phyloP scores from a whole-genome alignment of 2,329 filamentous ascomycete genomes.

The Nemania sp. region DNA sequence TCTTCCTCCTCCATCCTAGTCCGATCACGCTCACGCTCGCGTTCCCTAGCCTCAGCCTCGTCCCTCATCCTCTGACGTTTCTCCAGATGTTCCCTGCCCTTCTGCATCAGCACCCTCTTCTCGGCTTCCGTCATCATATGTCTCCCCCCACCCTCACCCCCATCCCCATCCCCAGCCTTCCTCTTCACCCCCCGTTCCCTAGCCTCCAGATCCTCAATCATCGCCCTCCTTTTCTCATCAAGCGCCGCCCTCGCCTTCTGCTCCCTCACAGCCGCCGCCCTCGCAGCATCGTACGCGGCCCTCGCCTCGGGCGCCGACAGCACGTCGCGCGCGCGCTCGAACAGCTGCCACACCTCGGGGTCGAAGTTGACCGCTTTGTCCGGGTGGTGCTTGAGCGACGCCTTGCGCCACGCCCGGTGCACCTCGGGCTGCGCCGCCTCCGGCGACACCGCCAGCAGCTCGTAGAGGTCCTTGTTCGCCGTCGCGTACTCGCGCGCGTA shows the following conservation, averaged over 20 bases:
- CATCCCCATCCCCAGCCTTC: conserved; percentile 59
- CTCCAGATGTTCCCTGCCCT: conserved; percentile 54
- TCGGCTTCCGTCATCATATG: conserved; percentile 36
- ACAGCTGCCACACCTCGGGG: conserved; percentile 83
- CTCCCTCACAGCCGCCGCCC: conserved; percentile 77
- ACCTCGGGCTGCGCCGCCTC: conserved; percentile 78
- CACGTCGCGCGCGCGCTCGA: conserved; percentile 88
- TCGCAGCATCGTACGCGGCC: conserved; percentile 80
- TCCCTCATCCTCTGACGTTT: conserved; percentile 57
- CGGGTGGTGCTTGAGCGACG: conserved; percentile 90
- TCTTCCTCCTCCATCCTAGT: background rate
- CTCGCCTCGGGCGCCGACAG: conserved; percentile 78
- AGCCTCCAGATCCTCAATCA: conserved; percentile 88
- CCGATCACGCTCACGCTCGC: conserved; percentile 55
- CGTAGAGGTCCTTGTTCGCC: conserved; percentile 78
- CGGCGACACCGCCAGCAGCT: conserved; percentile 75
- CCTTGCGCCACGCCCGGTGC: conserved; percentile 80
- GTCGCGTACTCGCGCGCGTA: conserved; percentile 70
- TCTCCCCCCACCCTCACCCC: conserved; percentile 13
- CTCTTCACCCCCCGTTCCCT: conserved; percentile 76
- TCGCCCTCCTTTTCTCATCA: conserved; percentile 76
- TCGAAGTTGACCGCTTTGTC: conserved; percentile 87
- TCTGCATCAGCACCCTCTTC: conserved; percentile 51
- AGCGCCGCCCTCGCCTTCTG: conserved; percentile 78
- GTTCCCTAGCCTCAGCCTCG: conserved; percentile 57